Percentiles rank a stretch among this genome's conserved stretches.
Evolutionary conservation across 306 rosid genomes (phyloP).

Genomic region (Adenanthera pavonina): DNA sequence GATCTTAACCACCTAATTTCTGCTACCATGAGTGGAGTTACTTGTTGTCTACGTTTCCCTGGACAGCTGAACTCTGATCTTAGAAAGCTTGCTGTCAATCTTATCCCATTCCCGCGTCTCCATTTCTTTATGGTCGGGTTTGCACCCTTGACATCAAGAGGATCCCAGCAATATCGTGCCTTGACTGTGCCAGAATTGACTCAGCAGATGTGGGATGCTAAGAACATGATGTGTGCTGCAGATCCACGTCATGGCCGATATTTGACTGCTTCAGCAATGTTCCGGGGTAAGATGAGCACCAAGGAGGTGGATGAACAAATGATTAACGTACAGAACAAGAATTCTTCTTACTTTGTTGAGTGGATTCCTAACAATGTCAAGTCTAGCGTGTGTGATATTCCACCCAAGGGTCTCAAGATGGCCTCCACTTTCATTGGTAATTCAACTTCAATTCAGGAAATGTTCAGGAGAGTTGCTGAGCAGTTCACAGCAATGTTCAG

Average conservation of each 20-base stretch:
- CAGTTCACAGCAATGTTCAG: slow-evolving; percentile 66
- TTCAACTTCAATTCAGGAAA: slow-evolving; percentile 61
- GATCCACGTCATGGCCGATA: slow-evolving; percentile 67
- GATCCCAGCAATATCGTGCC: slow-evolving; percentile 61
- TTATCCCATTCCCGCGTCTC: slow-evolving; percentile 57
- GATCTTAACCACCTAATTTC: slow-evolving; percentile 62
- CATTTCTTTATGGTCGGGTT: slow-evolving; percentile 65
- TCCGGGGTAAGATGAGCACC: slow-evolving; percentile 68
- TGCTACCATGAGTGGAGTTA: slow-evolving; percentile 65
- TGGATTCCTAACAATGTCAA: slow-evolving; percentile 60
- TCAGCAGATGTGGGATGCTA: slow-evolving; percentile 64
- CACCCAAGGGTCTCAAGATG: slow-evolving; percentile 62
- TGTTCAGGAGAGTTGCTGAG: slow-evolving; percentile 63
- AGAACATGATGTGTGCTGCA: slow-evolving; percentile 66
- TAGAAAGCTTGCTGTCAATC: slow-evolving; percentile 61
- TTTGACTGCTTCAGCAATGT: slow-evolving; percentile 59
- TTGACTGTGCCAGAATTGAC: slow-evolving; percentile 62
- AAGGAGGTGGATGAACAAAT: slow-evolving; percentile 63
- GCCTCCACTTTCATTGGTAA: slow-evolving; percentile 59
- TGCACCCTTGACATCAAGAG: slow-evolving; percentile 61
- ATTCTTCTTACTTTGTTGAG: slow-evolving; percentile 64
- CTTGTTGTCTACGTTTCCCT: slow-evolving; percentile 65
- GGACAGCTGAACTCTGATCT: slow-evolving; percentile 62
- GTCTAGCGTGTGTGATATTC: slow-evolving; percentile 62
- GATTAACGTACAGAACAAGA: slow-evolving; percentile 64